These are phyloP conservation scores for Verticillium zaregamsianum DNA, from an alignment of 2,329 filamentous ascomycete species.

Conservation along the genomic window DNA sequence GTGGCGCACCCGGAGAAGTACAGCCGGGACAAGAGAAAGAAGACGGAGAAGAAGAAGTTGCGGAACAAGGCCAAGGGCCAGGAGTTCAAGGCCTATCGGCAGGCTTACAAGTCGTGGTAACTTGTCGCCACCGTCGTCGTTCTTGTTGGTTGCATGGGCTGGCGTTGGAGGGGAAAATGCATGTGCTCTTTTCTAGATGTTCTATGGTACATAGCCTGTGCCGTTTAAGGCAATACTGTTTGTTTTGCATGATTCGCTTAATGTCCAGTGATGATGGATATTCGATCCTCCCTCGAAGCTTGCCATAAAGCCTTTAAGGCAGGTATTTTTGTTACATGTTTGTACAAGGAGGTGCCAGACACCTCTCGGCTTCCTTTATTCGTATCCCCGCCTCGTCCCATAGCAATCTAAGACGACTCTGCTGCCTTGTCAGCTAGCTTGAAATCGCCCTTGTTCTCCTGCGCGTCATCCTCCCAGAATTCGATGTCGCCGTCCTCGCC, in stretches of 20 bases:
- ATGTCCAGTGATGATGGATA: slow-evolving; percentile 5
- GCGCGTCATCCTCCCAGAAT: slow-evolving; percentile 74
- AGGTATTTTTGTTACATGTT: not conserved
- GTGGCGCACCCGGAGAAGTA: slow-evolving; percentile 77
- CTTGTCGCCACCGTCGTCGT: not conserved
- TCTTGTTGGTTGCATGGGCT: slow-evolving; percentile 5
- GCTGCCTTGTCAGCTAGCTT: not conserved
- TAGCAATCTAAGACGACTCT: not conserved
- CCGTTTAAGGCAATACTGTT: not conserved
- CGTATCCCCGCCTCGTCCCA: slow-evolving; percentile 1
- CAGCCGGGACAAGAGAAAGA: slow-evolving; percentile 75
- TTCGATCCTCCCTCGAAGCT: not conserved
- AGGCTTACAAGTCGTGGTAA: slow-evolving; percentile 57
- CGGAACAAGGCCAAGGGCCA: slow-evolving; percentile 73
- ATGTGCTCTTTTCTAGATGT: not conserved
- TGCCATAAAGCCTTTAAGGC: not conserved
- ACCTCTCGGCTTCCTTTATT: not conserved
- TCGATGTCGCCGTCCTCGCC: slow-evolving; percentile 82
- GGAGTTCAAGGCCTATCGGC: slow-evolving; percentile 67
- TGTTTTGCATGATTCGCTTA: not conserved
- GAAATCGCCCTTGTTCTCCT: slow-evolving; percentile 5
- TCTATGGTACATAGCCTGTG: not conserved
- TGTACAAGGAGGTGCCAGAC: not conserved
- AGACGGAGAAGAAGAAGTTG: slow-evolving; percentile 78
- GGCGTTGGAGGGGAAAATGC: slow-evolving; percentile 9